These are phyloP conservation scores for Phytopythium sindhum DNA, from an alignment of 352 stramenopile genomes.

Conservation along the genomic window DNA sequence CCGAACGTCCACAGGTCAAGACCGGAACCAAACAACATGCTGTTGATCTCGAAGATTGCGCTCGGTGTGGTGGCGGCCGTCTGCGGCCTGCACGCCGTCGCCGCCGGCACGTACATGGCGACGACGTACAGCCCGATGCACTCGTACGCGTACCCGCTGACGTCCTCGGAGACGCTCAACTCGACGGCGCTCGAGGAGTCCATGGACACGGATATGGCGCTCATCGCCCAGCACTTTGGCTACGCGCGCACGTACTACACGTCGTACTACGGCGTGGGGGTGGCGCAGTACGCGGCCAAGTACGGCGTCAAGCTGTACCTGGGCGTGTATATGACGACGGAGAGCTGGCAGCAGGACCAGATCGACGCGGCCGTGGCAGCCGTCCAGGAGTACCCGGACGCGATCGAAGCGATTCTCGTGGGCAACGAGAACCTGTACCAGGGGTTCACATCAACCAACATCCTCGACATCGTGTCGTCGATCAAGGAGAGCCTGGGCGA, in stretches of 20 bases:
- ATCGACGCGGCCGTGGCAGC: constrained; percentile 36
- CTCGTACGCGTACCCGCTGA: constrained; percentile 45
- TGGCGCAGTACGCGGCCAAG: constrained; percentile 39
- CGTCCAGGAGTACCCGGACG: constrained; percentile 38
- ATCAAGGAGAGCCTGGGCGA: constrained; percentile 28
- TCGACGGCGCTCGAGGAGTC: constrained; percentile 18
- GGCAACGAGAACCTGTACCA: constrained; percentile 43
- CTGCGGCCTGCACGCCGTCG: background rate
- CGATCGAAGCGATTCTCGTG: constrained; percentile 45
- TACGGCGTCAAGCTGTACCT: constrained; percentile 57
- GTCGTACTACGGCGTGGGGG: constrained; percentile 42
- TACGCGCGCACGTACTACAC: constrained; percentile 64
- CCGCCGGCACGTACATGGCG: constrained; percentile 23
- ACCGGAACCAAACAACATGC: background rate
- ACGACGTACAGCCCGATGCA: constrained; percentile 57
- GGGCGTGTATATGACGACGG: constrained; percentile 46
- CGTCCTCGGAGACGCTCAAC: constrained; percentile 14
- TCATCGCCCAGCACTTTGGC: constrained; percentile 42
- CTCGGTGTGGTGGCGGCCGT: background rate
- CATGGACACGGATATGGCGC: constrained; percentile 41
- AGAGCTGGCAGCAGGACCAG: constrained; percentile 41
- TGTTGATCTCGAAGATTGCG: constrained; percentile 6
- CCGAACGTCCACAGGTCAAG: background rate
- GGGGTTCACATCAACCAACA: constrained; percentile 20
- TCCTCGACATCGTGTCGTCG: constrained; percentile 22